Evolutionary conservation across 2,329 filamentous ascomycete species (phyloP).

Genomic region (Alternaria conjuncta): DNA sequence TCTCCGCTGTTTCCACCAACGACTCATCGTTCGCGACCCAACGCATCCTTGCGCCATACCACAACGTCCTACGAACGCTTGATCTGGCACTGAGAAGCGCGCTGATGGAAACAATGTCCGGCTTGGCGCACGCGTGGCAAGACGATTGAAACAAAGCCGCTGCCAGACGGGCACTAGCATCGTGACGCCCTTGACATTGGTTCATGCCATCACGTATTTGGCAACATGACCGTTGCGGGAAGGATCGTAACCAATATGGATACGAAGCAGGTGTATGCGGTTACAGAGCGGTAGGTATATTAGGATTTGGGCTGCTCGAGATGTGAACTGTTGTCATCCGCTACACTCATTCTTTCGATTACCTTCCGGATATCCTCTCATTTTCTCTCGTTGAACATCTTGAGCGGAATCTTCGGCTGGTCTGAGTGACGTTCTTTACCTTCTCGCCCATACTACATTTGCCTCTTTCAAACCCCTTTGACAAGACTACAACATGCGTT

Average conservation of each 20-base stretch:
- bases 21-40: background rate
- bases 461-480: background rate
- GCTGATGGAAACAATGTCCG: background rate
- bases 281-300: background rate
- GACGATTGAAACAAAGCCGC: background rate
- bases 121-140: background rate
- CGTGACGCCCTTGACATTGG: background rate
- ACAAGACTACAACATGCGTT: conserved; percentile 21
- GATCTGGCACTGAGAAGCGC: background rate
- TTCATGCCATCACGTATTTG: background rate
- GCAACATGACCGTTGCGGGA: background rate
- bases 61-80: background rate
- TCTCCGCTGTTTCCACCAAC: background rate
- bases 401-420: conserved; percentile 32
- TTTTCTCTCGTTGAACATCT: conserved; percentile 21
- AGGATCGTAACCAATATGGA: background rate
- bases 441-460: conserved; percentile 1
- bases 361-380: conserved; percentile 4
- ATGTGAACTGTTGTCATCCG: background rate
- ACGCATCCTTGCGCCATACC: background rate
- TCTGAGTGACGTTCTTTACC: conserved; percentile 25
- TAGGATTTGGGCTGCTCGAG: background rate
- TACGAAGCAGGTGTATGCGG: background rate
- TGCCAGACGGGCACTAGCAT: background rate
- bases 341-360: conserved; percentile 9